phyloP scores from a whole-genome alignment of 306 rosid genomes.

The Castanopsis chinensis region DNA sequence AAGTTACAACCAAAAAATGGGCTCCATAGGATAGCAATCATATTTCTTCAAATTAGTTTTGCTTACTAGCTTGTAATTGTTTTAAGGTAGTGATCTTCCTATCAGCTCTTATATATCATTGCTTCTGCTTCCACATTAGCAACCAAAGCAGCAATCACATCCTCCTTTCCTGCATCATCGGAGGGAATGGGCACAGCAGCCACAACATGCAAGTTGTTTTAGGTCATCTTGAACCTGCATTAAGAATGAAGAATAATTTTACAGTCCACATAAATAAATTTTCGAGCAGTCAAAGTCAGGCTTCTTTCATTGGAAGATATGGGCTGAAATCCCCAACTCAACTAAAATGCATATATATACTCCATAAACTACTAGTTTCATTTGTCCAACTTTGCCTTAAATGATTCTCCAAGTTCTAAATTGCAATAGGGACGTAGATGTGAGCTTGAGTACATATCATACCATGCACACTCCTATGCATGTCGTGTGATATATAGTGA shows the following conservation, averaged over 20 bases:
- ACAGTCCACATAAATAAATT: not conserved
- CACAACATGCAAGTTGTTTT: conserved; percentile 50
- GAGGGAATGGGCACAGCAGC: conserved; percentile 86
- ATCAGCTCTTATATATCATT: conserved; percentile 82
- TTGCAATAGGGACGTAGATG: no score
- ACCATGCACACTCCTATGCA: no score
- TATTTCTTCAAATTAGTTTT: conserved; percentile 10
- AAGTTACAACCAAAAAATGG: conserved; percentile 3
- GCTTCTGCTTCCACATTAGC: conserved; percentile 57
- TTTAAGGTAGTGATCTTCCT: conserved; percentile 82
- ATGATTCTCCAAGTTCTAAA: no score
- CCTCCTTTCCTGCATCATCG: conserved; percentile 72
- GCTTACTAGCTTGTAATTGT: conserved; percentile 75
- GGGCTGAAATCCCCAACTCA: not conserved
- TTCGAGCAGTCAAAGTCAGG: conserved; percentile 5
- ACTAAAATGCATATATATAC: no score
- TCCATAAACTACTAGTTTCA: no score
- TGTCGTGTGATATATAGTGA: no score
- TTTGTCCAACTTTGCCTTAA: no score
- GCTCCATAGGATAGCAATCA: conserved; percentile 2
- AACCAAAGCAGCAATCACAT: conserved; percentile 74
- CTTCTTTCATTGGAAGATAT: conserved; percentile 5
- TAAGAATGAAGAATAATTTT: not conserved
- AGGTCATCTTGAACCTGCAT: conserved; percentile 83
- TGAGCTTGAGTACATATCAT: no score